Evolutionary conservation across 2,329 filamentous ascomycete genomes (phyloP).

Genomic region (Penicillium sp.): DNA sequence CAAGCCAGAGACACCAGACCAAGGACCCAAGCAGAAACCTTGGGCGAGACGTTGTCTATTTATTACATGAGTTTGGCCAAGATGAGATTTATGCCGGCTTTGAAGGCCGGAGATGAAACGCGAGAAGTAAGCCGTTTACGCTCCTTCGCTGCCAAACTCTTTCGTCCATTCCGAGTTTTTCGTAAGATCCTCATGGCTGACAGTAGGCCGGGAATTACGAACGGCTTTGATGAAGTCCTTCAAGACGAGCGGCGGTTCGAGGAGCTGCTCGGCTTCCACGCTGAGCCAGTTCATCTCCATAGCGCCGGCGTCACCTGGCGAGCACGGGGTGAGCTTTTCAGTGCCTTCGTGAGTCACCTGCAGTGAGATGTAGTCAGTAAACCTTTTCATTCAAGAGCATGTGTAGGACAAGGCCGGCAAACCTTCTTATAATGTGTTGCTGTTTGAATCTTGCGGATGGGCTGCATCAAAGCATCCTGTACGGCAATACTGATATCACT

Average conservation of each 20-base stretch:
- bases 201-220: constrained; percentile 82
- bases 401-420: constrained; percentile 21
- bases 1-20: constrained; percentile 2
- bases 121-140: constrained; percentile 35
- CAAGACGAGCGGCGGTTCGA: constrained; percentile 80
- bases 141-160: constrained; percentile 92
- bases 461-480: constrained; percentile 95
- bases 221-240: constrained; percentile 95
- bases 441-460: constrained; percentile 92
- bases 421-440: constrained; percentile 97
- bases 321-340: constrained; percentile 74
- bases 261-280: constrained; percentile 75
- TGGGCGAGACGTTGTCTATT: constrained; percentile 3
- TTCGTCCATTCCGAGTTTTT: constrained; percentile 89
- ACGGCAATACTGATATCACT: constrained; percentile 95
- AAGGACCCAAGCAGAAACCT: constrained; percentile 4
- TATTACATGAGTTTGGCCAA: background rate
- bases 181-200: constrained; percentile 79
- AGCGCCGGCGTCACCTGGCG: constrained; percentile 80
- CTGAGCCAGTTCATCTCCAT: constrained; percentile 93
- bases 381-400: background rate
- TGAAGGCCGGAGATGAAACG: background rate
- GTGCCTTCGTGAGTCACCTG: constrained; percentile 68
- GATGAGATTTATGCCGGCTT: background rate
- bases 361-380: background rate